These are phyloP conservation scores for Mortierella sp. DNA, from an alignment of 371 early-diverging fungal genomes.

Conservation along the genomic window DNA sequence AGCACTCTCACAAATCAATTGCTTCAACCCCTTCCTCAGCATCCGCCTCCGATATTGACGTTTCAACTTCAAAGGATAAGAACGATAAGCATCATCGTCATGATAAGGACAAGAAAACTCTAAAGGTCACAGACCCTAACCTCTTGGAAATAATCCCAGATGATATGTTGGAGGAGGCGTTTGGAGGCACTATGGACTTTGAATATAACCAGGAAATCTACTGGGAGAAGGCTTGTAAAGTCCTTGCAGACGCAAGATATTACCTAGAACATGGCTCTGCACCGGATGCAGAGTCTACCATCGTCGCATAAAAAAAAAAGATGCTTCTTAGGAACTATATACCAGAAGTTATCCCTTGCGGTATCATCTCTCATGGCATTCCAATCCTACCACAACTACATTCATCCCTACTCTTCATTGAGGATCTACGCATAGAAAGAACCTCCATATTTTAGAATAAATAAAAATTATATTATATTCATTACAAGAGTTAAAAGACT, in stretches of 20 bases:
- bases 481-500: neutral
- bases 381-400: neutral
- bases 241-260: slow-evolving; percentile 15
- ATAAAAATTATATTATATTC: no score
- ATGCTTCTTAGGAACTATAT: neutral
- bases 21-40: slow-evolving; percentile 44
- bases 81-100: neutral
- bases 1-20: slow-evolving; percentile 14
- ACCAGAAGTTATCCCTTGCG: neutral
- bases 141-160: slow-evolving; percentile 64
- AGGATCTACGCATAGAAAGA: neutral
- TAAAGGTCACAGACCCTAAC: slow-evolving; percentile 25
- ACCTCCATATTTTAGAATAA: neutral
- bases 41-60: slow-evolving; percentile 35
- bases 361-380: neutral
- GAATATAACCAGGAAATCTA: slow-evolving; percentile 70
- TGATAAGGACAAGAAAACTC: slow-evolving; percentile 8
- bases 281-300: neutral
- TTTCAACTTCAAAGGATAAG: slow-evolving; percentile 2
- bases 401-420: no score
- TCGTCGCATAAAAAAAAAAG: neutral
- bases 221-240: slow-evolving; percentile 61
- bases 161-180: slow-evolving; percentile 70
- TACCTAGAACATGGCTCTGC: slow-evolving; percentile 12
- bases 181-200: slow-evolving; percentile 72